Conservation (phyloP, 345 rosid species). For the Limnanthes douglasii region DNA sequence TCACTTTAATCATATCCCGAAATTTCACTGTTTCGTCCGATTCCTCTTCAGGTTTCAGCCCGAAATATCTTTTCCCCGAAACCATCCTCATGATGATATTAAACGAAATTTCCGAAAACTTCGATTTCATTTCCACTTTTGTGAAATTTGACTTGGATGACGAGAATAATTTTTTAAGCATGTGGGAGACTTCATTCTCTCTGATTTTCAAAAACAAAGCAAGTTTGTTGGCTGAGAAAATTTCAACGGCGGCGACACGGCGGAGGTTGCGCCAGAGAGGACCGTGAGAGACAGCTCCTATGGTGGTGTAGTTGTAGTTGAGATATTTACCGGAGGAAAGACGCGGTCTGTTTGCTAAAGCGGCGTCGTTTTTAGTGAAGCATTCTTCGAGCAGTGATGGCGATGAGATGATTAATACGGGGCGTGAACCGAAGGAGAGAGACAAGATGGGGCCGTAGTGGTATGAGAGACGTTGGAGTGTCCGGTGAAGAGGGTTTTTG, state of each 20-base stretch:
- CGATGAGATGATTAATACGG: constrained; percentile 24
- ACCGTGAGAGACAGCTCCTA: constrained; percentile 16
- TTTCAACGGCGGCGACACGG: constrained; percentile 18
- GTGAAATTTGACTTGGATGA: neutral
- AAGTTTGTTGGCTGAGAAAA: constrained; percentile 24
- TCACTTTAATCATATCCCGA: constrained; percentile 19
- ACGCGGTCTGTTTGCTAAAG: constrained; percentile 28
- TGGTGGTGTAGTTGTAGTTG: constrained; percentile 19
- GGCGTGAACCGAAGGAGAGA: constrained; percentile 27
- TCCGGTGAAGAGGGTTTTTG: constrained; percentile 20
- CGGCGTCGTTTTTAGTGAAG: constrained; percentile 26
- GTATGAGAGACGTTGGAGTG: constrained; percentile 13
- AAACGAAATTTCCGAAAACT: too few species aligned
- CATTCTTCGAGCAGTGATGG: constrained; percentile 23
- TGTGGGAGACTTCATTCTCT: constrained; percentile 18
- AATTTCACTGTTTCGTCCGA: constrained; percentile 22
- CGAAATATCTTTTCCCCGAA: constrained; percentile 23
- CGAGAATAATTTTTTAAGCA: neutral
- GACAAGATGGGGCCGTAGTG: constrained; percentile 24
- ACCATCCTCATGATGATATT: constrained; percentile 36
- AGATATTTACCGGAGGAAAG: constrained; percentile 10
- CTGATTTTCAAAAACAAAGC: constrained; percentile 7
- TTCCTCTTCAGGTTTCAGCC: constrained; percentile 14
- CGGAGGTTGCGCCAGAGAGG: constrained; percentile 37
- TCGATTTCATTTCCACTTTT: constrained; percentile 8